Evolutionary conservation across 805 yeast genomes (phyloP).

Genomic region (Saitoella complicata): DNA sequence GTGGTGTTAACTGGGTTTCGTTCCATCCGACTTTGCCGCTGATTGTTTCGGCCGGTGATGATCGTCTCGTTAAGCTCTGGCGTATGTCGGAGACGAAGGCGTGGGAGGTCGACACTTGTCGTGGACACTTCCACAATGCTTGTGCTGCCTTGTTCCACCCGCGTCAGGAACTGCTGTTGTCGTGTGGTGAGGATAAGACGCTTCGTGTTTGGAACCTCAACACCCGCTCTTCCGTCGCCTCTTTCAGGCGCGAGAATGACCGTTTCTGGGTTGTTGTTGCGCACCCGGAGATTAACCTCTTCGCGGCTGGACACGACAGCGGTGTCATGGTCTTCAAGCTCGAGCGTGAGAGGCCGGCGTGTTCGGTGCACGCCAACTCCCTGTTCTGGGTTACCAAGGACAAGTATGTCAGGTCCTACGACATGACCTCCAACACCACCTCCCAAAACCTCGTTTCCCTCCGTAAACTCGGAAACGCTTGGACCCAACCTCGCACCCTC

Average conservation of each 20-base stretch:
- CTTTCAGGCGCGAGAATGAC: conserved; percentile 83
- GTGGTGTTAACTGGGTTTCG: conserved; percentile 97
- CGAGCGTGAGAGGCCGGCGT: conserved; percentile 96
- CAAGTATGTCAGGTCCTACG: conserved; percentile 71
- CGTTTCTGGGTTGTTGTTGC: conserved; percentile 85
- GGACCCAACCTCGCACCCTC: conserved; percentile 71
- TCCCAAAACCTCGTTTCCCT: conserved; percentile 69
- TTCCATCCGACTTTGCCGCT: conserved; percentile 94
- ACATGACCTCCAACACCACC: conserved; percentile 44
- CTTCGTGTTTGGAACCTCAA: conserved; percentile 94
- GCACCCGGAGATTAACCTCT: conserved; percentile 80
- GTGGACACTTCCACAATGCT: conserved; percentile 93
- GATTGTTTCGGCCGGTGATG: conserved; percentile 92
- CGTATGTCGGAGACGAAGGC: conserved; percentile 95
- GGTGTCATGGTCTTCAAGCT: conserved; percentile 97
- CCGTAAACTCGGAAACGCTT: conserved; percentile 68
- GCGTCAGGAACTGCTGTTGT: conserved; percentile 73
- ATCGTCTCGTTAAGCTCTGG: conserved; percentile 89
- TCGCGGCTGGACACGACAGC: conserved; percentile 91
- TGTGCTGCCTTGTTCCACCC: conserved; percentile 86
- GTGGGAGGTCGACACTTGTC: conserved; percentile 97
- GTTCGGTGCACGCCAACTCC: conserved; percentile 51
- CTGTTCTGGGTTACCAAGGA: conserved; percentile 65
- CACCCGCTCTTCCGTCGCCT: conserved; percentile 83
- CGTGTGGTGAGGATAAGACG: conserved; percentile 92